Base-by-base conservation (phyloP, 2,329 filamentous ascomycete species). In the Aureobasidium mangrovei region DNA sequence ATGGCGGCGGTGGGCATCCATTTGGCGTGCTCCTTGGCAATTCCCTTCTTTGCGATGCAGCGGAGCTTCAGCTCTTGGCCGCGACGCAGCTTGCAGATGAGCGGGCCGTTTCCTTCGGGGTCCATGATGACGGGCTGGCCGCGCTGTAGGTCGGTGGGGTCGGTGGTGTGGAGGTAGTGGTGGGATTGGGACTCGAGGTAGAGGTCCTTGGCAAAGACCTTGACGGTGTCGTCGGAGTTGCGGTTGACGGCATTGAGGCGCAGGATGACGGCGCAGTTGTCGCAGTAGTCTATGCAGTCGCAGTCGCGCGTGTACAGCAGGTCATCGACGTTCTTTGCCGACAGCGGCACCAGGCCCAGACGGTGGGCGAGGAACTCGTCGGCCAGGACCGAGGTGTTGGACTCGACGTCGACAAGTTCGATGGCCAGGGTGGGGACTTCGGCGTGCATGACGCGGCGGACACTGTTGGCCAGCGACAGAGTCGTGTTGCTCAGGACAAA, bases 1-100 rank as follows among this genome's bases (percentile, higher is more conserved):
- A 98, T 84, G 3, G 93, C 93, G 39, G 90, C 81, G 35, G 88
- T 91, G 2, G 93, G 91, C 64, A 89, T 87, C 93, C 93, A 98
- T 72, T 98, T 98, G 7, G 93, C 88, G 71, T 98, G 93, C 70
- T 98, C 93, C 77, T 98, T 98, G 36, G 91, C 91, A 60, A 97
- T 97, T 1, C 93, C 93, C 78, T 97, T 97, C 78, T 95, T 96
- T 48, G 91, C 93, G 60, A 96, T 86, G 67, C 91, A 97, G 58
- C 82, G 87, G 66, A 98, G 81, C 69, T 89, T 85, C 57, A 98
- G 74, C 70, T 95, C 90, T 72, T 98, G 93, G 2, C 86, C 89
- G 65, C 85, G 86, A 56, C 91, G 80, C 66, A 98, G 74, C 77
- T 97, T 97, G 65, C 86, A 88, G 60, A 98, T 91, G 62, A 97